Evolutionary conservation across 345 rosid genomes (phyloP), one percentile per base, ranked within the genome.

Genomic region (Turnera subulata): DNA sequence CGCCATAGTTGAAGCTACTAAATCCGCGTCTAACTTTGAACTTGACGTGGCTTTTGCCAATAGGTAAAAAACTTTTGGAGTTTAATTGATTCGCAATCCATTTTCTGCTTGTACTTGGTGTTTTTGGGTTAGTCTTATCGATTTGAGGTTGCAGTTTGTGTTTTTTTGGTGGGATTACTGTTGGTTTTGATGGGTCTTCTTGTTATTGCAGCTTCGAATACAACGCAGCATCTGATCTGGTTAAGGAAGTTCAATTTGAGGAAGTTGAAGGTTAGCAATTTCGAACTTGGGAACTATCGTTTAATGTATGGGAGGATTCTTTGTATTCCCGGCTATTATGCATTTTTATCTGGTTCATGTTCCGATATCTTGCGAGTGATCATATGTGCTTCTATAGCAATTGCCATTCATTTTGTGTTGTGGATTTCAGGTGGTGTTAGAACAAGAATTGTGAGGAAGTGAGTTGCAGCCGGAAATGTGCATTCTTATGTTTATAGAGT

Each of bases 11-110:
- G 96, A 94, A 75, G 91, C 88, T 48, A 85, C 86, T 4, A 90
- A 85, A 78, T 71, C 74, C 26, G 76, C 84, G 20, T 85, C 97
- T 53, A 82, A 82, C 62, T 87, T 78, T 65, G 96, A 90, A 40
- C 90, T 94, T 62, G 96, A 90, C 54, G 85, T 94, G 62, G 55
- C 43, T 60, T 89, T 90, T 67, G 76, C 89, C 72, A 94, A 90
- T 61, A 75, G 96, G 97, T 92, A 75, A 72, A 23, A 16, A 37
- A 37, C 16, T 16, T 42, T 13, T 35, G 6, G 14, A 32, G n/a
- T n/a, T 59, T 7, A 14, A 22, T 21, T 54, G 43, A 59, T 46
- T 1, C 24, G 46, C 14, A 20, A 44, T 20, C 26, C 22, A 25
- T 55, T 12, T 19, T 12, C n/a, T 50, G 49, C 33, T 29, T 26